A percentile compares a stretch with the other conserved stretches of the same genome.
phyloP scores from a whole-genome alignment of 176 grass and related monocot genomes.

The Hordeum marinum region DNA sequence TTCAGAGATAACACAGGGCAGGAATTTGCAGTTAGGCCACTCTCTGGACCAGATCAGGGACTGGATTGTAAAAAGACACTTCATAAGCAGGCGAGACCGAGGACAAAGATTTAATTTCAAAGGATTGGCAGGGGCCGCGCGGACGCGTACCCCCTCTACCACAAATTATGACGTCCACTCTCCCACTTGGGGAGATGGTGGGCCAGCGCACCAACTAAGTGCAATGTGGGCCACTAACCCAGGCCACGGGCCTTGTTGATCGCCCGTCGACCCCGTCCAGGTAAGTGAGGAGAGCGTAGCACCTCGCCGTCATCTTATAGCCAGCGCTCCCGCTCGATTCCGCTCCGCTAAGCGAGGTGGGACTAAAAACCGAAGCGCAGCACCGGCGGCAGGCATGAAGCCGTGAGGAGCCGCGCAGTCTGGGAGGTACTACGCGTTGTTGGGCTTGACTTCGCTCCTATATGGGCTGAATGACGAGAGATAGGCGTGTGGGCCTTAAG shows the following conservation, averaged over 20 bases:
- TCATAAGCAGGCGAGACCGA: rapidly evolving
- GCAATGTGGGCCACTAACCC: conserved; percentile 31
- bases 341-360: too few relatives aligned
- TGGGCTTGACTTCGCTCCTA: too few relatives aligned
- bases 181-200: conserved; percentile 52
- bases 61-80: rapidly evolving
- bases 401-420: too few relatives aligned
- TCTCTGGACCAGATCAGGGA: too few relatives aligned
- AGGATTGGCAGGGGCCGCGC: conserved; percentile 47
- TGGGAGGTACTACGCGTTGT: too few relatives aligned
- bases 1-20: too few relatives aligned
- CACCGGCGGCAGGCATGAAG: too few relatives aligned
- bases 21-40: too few relatives aligned
- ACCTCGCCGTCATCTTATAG: not conserved
- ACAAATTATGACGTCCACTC: conserved; percentile 65
- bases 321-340: too few relatives aligned
- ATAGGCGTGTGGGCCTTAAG: too few relatives aligned
- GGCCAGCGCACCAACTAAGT: conserved; percentile 26
- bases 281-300: not conserved
- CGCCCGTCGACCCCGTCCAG: conserved; percentile 38
- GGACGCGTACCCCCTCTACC: conserved; percentile 40
- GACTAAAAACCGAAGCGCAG: too few relatives aligned
- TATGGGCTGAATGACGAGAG: too few relatives aligned
- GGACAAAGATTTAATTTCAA: not conserved
- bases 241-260: conserved; percentile 31